Conservation (phyloP, 108 stramenopile genomes). For the Nitzschia palea region DNA sequence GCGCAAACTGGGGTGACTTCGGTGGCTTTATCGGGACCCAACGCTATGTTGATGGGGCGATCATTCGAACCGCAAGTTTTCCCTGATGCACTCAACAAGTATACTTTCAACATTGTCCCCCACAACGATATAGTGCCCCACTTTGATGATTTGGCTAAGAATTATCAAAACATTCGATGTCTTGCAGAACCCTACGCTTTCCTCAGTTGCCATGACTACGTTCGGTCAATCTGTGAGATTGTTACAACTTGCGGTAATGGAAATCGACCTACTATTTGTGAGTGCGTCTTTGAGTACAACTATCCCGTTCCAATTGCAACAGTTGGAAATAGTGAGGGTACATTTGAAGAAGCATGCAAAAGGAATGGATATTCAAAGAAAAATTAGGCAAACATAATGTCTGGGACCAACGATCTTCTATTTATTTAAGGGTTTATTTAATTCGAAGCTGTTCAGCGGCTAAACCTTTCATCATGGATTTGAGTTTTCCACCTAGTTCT, state of each 20-base stretch:
- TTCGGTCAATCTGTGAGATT: constrained; percentile 57
- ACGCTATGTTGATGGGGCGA: constrained; percentile 46
- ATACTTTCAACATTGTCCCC: constrained; percentile 69
- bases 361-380: background rate
- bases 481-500: constrained; percentile 67
- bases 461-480: constrained; percentile 69
- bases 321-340: background rate
- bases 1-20: constrained; percentile 12
- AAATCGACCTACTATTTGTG: constrained; percentile 49
- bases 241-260: constrained; percentile 49
- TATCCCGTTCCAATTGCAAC: constrained; percentile 27
- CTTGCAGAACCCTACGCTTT: constrained; percentile 2
- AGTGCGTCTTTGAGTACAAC: constrained; percentile 31
- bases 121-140: constrained; percentile 62
- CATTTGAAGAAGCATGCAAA: background rate
- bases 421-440: constrained; percentile 15
- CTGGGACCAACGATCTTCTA: too few relatives aligned
- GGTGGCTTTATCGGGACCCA: constrained; percentile 65
- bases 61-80: constrained; percentile 65
- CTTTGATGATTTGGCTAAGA: constrained; percentile 41
- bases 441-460: constrained; percentile 82
- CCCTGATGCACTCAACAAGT: constrained; percentile 42
- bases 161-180: constrained; percentile 18
- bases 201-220: constrained; percentile 20
- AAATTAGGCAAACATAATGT: too few relatives aligned